phyloP scores from a whole-genome alignment of 2,329 filamentous ascomycete genomes.

The Pseudonectria buxi region DNA sequence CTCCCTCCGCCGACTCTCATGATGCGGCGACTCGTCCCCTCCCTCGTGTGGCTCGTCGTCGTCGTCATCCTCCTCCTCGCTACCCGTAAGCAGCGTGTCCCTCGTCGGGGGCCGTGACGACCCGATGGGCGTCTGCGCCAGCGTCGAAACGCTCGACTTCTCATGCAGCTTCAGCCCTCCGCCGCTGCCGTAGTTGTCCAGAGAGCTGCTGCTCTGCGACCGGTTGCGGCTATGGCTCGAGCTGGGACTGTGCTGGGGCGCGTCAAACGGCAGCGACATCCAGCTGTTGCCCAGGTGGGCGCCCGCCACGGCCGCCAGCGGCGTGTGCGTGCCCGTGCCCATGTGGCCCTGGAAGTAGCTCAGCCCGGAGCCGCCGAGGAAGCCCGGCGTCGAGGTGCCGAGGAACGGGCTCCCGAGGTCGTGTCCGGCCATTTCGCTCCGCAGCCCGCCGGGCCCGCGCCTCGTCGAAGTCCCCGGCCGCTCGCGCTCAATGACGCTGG shows the following conservation, averaged over 20 bases:
- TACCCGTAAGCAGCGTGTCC: conserved; percentile 35
- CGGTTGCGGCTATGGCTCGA: conserved; percentile 36
- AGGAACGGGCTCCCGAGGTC: conserved; percentile 52
- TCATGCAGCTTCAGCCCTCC: conserved; percentile 41
- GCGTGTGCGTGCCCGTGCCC: conserved; percentile 69
- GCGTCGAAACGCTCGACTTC: conserved; percentile 56
- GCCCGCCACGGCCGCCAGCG: conserved; percentile 71
- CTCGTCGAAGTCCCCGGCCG: conserved; percentile 13
- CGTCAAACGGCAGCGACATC: conserved; percentile 22
- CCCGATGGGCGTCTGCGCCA: conserved; percentile 47
- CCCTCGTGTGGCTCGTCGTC: conserved; percentile 18
- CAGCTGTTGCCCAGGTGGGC: conserved; percentile 40
- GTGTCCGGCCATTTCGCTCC: conserved; percentile 25
- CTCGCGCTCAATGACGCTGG: conserved; percentile 13
- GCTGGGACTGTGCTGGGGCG: conserved; percentile 9
- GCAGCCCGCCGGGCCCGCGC: conserved; percentile 24
- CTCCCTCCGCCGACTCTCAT: conserved; percentile 46
- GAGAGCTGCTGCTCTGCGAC: conserved; percentile 41
- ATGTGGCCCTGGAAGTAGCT: conserved; percentile 79
- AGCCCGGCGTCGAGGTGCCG: conserved; percentile 54
- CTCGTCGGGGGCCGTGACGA: conserved; percentile 53
- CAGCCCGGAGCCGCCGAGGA: conserved; percentile 67
- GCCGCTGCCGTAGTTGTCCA: conserved; percentile 31
- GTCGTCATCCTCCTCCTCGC: conserved; percentile 29
- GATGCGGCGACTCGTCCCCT: conserved; percentile 14